phyloP scores from a whole-genome alignment of 257 asterid genomes.

The Solanum etuberosum region DNA sequence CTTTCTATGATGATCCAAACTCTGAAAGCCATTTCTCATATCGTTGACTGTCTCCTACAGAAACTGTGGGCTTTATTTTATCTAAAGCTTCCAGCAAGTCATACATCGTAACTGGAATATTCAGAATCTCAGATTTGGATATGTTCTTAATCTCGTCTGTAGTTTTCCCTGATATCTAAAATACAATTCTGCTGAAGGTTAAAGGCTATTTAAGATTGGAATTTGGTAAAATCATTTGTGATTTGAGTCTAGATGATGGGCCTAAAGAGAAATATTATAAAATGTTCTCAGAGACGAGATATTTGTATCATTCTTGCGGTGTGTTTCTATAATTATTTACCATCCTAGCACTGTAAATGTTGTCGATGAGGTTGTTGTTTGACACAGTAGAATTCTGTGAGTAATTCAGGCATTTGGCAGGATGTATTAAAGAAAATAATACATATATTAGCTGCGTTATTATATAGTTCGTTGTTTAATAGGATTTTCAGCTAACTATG shows the following conservation, averaged over 20 bases:
- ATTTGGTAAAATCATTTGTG: no score
- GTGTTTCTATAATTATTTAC: neutral
- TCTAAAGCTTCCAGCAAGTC: slow-evolving; percentile 77
- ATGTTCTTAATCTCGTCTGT: slow-evolving; percentile 70
- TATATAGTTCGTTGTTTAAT: neutral
- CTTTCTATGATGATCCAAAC: slow-evolving; percentile 59
- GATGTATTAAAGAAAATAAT: neutral
- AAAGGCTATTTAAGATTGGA: neutral
- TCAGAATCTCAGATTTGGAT: no score
- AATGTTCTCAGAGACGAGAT: neutral
- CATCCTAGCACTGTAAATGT: neutral
- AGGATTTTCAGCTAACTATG: neutral
- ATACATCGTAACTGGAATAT: no score
- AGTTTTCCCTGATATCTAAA: slow-evolving; percentile 58
- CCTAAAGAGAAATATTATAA: neutral
- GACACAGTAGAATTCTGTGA: neutral
- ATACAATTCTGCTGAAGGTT: no score
- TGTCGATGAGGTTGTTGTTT: neutral
- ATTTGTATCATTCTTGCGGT: neutral
- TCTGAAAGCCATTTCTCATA: slow-evolving; percentile 87
- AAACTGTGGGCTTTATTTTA: slow-evolving; percentile 86
- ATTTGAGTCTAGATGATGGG: neutral
- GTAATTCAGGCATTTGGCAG: neutral
- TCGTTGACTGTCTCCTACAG: slow-evolving; percentile 62
- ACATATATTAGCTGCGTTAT: neutral